phyloP scores from a whole-genome alignment of 257 asterid genomes.

The Anisodus acutangulus region DNA sequence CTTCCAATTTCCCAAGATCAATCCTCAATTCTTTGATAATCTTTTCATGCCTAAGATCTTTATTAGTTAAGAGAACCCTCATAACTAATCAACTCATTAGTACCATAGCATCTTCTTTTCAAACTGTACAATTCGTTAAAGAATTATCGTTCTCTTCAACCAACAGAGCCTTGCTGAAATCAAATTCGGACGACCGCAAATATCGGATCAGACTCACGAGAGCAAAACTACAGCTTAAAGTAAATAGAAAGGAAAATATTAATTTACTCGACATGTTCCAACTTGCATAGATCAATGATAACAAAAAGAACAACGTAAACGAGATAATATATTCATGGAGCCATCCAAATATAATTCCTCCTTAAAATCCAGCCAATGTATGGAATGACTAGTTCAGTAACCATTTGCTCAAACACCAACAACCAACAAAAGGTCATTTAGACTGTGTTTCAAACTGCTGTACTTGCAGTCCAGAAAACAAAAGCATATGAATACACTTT shows the following conservation, averaged over 20 bases:
- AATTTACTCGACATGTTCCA: slow-evolving; percentile 25
- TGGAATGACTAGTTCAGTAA: not conserved
- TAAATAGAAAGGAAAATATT: not conserved
- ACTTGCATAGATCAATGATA: slow-evolving; percentile 7
- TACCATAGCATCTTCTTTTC: not conserved
- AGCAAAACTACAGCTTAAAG: not conserved
- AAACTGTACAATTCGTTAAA: slow-evolving; percentile 8
- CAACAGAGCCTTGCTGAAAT: not conserved
- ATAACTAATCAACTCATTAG: slow-evolving; percentile 27
- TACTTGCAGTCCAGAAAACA: not conserved
- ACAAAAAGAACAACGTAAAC: slow-evolving; percentile 8
- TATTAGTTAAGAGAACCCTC: slow-evolving; percentile 8
- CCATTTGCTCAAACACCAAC: not conserved
- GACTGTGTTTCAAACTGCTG: not conserved
- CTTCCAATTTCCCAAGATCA: not conserved
- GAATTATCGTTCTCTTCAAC: not conserved
- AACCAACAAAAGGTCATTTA: not conserved
- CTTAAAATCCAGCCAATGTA: not conserved
- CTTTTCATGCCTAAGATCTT: not conserved
- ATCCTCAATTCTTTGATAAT: not conserved
- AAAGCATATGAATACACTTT: not conserved
- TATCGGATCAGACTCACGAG: slow-evolving; percentile 22
- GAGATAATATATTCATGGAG: slow-evolving; percentile 13
- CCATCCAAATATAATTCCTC: not conserved
- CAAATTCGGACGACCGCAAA: slow-evolving; percentile 25